Percentiles rank a stretch among this genome's conserved stretches.
Evolutionary conservation across 257 asterid genomes (phyloP).

Genomic region (Vinca minor): DNA sequence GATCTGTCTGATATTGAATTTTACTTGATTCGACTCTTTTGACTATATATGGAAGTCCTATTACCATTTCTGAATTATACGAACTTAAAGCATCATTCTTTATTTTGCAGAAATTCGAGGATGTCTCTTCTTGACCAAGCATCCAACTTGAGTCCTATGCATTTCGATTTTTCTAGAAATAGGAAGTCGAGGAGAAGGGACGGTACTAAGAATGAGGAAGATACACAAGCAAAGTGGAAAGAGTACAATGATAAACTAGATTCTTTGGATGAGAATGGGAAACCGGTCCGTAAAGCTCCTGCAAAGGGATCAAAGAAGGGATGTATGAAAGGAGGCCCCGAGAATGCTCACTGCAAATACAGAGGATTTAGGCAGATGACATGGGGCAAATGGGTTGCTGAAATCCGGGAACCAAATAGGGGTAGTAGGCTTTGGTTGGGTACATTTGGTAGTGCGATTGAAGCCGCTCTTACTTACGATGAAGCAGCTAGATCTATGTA

Average conservation of each 20-base stretch:
- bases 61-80: too few relatives aligned
- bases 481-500: conserved; percentile 13
- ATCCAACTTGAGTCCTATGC: neutral
- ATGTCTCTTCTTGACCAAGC: conserved; percentile 7
- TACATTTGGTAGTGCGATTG: conserved; percentile 7
- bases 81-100: neutral
- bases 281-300: conserved; percentile 9
- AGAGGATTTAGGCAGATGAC: conserved; percentile 16
- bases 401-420: conserved; percentile 13
- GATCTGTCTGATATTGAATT: too few relatives aligned
- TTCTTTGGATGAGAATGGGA: neutral
- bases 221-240: conserved; percentile 11
- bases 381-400: conserved; percentile 19
- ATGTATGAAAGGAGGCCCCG: conserved; percentile 17
- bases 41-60: too few relatives aligned
- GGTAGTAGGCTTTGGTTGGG: conserved; percentile 16
- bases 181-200: conserved; percentile 11
- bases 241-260: conserved; percentile 6
- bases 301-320: conserved; percentile 15
- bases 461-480: conserved; percentile 18
- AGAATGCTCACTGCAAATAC: conserved; percentile 10
- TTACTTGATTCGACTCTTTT: too few relatives aligned
- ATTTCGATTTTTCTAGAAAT: conserved; percentile 2
- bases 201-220: conserved; percentile 8
- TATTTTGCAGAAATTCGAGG: neutral